These are phyloP conservation scores for Lentinula novae-zelandiae DNA, from an alignment of 1,284 basidiomycete genomes.

Conservation along the genomic window DNA sequence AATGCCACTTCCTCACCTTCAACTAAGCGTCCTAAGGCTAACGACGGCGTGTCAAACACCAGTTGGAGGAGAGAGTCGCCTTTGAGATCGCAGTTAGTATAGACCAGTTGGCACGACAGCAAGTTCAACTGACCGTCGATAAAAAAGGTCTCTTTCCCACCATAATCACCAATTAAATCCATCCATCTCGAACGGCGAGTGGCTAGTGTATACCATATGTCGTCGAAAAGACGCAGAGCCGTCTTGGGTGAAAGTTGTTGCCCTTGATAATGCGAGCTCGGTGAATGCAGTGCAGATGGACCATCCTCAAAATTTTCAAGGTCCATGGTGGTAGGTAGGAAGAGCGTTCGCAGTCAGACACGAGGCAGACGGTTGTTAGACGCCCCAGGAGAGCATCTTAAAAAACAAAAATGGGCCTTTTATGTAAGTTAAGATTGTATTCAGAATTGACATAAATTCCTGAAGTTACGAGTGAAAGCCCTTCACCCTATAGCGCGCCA, in stretches of 20 bases:
- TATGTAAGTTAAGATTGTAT: no score
- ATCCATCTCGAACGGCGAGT: conserved; percentile 38
- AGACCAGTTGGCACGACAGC: background rate
- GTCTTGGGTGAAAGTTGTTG: background rate
- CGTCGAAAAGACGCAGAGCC: background rate
- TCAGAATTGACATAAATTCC: no score
- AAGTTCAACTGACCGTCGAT: conserved; percentile 50
- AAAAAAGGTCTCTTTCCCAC: conserved; percentile 62
- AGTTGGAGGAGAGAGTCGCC: conserved; percentile 61
- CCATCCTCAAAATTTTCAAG: background rate
- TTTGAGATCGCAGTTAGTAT: conserved; percentile 18
- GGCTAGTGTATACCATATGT: background rate
- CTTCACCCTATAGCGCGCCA: no score
- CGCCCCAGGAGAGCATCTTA: no score
- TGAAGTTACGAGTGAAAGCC: no score
- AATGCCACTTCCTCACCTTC: conserved; percentile 30
- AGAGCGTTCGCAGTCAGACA: background rate
- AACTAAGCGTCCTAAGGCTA: conserved; percentile 42
- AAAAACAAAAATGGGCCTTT: no score
- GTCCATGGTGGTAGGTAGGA: background rate
- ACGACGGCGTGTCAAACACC: conserved; percentile 53
- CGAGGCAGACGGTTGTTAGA: background rate
- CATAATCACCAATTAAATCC: conserved; percentile 70
- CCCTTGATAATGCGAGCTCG: background rate
- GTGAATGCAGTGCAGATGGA: background rate